Evolutionary conservation across 2,329 filamentous ascomycete genomes (phyloP).

Genomic region (Hypoxylon sp.): DNA sequence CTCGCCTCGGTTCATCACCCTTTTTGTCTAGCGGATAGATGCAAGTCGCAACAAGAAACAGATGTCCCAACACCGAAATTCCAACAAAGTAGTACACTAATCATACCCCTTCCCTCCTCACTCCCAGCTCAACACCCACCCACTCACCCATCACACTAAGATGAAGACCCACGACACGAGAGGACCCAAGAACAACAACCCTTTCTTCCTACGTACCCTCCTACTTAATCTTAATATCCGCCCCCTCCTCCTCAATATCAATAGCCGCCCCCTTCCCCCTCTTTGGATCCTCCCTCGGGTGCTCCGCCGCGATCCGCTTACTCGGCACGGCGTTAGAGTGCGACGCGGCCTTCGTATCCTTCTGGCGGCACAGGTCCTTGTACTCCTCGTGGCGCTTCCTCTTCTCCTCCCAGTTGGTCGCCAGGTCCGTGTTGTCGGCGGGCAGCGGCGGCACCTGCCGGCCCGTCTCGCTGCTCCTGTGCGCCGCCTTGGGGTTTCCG

Average conservation of each 20-base stretch:
- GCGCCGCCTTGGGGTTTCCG: not conserved
- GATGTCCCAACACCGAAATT: no score
- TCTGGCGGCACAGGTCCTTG: slow-evolving; percentile 37
- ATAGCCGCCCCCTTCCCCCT: slow-evolving; percentile 46
- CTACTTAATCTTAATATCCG: no score
- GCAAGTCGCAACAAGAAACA: no score
- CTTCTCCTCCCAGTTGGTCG: slow-evolving; percentile 40
- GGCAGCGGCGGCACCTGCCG: slow-evolving; percentile 33
- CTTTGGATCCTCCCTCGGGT: slow-evolving; percentile 46
- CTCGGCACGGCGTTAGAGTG: slow-evolving; percentile 41
- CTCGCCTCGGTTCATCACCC: not conserved
- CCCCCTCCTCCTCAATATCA: no score
- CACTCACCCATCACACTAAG: no score
- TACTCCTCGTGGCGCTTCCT: slow-evolving; percentile 41
- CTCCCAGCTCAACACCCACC: no score
- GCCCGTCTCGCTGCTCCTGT: slow-evolving; percentile 23
- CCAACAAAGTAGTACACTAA: no score
- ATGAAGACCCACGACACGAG: no score
- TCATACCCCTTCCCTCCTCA: not conserved
- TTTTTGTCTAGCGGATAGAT: slow-evolving; percentile 12
- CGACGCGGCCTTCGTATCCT: slow-evolving; percentile 40
- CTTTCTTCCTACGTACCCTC: no score
- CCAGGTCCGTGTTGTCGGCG: slow-evolving; percentile 36
- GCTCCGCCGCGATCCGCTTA: slow-evolving; percentile 43
- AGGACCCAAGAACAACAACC: not conserved